Evolutionary conservation across 1,139 yeast species (phyloP), one percentile per base, ranked within the genome.

Genomic region (Geotrichum europaeum): DNA sequence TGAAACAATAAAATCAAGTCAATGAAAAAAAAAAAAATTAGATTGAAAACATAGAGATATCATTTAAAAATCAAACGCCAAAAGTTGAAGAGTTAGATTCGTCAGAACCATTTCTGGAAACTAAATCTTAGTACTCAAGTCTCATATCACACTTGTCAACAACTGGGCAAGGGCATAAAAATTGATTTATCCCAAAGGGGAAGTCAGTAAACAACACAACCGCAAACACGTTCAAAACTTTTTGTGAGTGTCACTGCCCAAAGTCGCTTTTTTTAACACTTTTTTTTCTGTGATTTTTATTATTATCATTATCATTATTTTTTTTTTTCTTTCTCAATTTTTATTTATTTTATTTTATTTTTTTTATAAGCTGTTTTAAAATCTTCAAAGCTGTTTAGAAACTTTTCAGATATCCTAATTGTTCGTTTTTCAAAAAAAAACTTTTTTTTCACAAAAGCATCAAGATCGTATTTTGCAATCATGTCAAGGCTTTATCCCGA

Each of bases 401-500:
- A 2, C 32, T 28, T 28, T 28, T 28, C 5, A 5, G 10, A 28
- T 28, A 3, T 25, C 5, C 28, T 25, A 28, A 28, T 28, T 18
- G 5, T 40, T 36, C 9, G 5, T 47, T 49, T 47, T 25, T 24
- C 7, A 25, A 22, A 34, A 49, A 32, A 49, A 34, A 55, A 55
- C 5, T n/a, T 20, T 15, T n/a, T 22, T 32, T 45, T 20, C 49
- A 52, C 10, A 4, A 10, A 36, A 12, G 34, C 4, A 5, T 25
- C 28, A 28, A 28, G 32, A 28, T 28, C 9, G n/a, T 7, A n/a
- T 15, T 40, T 40, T 28, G 30, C 4, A 25, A 28, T 20, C 25
- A 55, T 55, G 58, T 53, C 54, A 10, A 40, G 51, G 22, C 43
- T 55, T 15, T 55, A 55, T 32, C 58, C 58, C 7, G 58, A 55